Evolutionary conservation across 1,284 basidiomycete species (phyloP).

Genomic region (Boletellus dicymbophilus): DNA sequence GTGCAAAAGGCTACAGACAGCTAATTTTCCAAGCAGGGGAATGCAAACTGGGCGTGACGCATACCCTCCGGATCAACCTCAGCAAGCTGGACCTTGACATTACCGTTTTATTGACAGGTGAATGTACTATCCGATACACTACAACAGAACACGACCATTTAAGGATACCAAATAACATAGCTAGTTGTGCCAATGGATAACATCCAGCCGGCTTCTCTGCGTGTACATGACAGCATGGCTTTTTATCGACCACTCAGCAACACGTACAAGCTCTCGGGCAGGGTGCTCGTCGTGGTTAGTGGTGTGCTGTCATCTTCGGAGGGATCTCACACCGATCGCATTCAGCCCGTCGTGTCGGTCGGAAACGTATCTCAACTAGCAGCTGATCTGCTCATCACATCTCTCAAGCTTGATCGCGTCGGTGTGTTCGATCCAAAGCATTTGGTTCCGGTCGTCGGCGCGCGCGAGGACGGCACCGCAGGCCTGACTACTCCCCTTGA

Average conservation of each 20-base stretch:
- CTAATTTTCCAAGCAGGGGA: too few species aligned
- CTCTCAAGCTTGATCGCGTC: constrained; percentile 57
- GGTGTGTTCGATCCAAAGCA: constrained; percentile 63
- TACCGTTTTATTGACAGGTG: too few species aligned
- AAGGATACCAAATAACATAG: fast-evolving
- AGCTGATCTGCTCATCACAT: constrained; percentile 70
- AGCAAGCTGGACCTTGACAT: too few species aligned
- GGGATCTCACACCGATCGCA: constrained; percentile 12
- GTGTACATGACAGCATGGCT: constrained; percentile 15
- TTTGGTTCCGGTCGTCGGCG: constrained; percentile 70
- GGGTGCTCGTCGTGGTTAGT: constrained; percentile 52
- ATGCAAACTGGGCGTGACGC: too few species aligned
- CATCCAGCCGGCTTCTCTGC: too few species aligned
- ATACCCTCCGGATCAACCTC: too few species aligned
- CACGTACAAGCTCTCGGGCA: constrained; percentile 41
- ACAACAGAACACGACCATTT: constrained; percentile 32
- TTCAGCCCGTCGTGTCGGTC: constrained; percentile 76
- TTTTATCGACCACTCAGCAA: constrained; percentile 42
- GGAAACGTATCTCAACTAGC: constrained; percentile 81
- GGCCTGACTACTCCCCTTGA: constrained; percentile 76
- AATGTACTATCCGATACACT: constrained; percentile 46
- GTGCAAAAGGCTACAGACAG: too few species aligned
- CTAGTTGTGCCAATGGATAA: too few species aligned
- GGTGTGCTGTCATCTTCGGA: not conserved
- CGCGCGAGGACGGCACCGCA: constrained; percentile 53